These are phyloP conservation scores for Acer yangbiense DNA, from an alignment of 345 rosid species.

Conservation along the genomic window DNA sequence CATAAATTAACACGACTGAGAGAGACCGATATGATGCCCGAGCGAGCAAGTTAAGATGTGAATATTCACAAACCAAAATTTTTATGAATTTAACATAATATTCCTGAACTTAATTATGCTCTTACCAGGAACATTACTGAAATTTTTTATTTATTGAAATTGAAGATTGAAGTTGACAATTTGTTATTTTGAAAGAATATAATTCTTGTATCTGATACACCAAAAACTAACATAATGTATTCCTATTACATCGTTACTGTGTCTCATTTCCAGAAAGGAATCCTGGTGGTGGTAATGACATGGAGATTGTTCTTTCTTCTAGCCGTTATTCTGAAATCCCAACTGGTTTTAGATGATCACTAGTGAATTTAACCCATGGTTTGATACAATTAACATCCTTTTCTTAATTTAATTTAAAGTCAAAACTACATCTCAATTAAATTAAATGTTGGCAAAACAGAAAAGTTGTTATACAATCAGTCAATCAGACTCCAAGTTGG, in stretches of 20 bases:
- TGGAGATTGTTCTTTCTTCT: conserved; percentile 8
- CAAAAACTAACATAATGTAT: neutral
- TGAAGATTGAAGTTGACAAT: neutral
- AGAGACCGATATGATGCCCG: too few species aligned
- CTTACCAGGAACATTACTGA: neutral
- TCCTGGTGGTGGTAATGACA: neutral
- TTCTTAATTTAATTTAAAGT: too few species aligned
- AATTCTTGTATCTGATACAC: neutral
- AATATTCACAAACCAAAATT: neutral
- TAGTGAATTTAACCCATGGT: too few species aligned
- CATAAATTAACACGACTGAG: too few species aligned
- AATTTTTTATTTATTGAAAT: neutral
- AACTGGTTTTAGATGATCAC: too few species aligned
- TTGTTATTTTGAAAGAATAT: neutral
- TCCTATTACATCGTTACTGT: neutral
- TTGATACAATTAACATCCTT: too few species aligned
- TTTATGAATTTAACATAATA: neutral
- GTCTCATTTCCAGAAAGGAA: neutral
- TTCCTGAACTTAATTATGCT: neutral
- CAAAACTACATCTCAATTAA: too few species aligned
- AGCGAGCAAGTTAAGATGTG: too few species aligned
- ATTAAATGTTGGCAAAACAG: too few species aligned
- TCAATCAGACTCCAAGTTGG: too few species aligned
- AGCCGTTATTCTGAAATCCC: too few species aligned
- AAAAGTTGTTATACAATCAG: too few species aligned